Base-by-base conservation (phyloP, 352 stramenopile genomes). In the Pythium aquatile region DNA sequence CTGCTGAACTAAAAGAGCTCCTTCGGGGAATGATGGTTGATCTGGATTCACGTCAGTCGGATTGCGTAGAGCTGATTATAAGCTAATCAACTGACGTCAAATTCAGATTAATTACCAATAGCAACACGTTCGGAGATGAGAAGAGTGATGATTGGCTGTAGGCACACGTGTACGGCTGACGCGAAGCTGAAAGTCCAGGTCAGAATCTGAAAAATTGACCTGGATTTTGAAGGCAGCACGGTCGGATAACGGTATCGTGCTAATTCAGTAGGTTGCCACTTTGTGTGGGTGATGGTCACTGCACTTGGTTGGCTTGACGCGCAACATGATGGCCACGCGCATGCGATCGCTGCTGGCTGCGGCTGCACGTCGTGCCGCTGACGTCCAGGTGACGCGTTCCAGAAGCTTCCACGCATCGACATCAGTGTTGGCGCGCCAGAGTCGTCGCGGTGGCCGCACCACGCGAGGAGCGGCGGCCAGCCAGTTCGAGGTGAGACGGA, bases 371-470 rank as follows among this genome's bases (percentile, higher is more conserved):
- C 66, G 37, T 29, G 37, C 61, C 13, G 13, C 32, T 5, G 37
- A 26, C 1, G 42, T 20, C 13, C 54, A 28, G 33, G 26, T 57
- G 32, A 5, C 53, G 42, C 44, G n/a, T 42, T 55, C 57, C 32
- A 69, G 73, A 32, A 55, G 44, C 10, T 63, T 92, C 35, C 81
- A 87, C 49, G 77, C 69, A 1, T 88, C 81, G 17, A 14, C 62
- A 24, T 32, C 68, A 10, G 59, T 59, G 7, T 40, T 76, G 20
- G 81, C 81, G 35, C 77, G 83, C 10, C 72, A 76, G 59, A 74
- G 69, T 14, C 85, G 84, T 64, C 73, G 74, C 32, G 69, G 77
- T 55, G 70, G 55, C 2, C 61, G 66, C 17, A 68, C 67, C 0
- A 52, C 72, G 5, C 69, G 59, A 32, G 40, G 35, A 26, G 52